Evolutionary conservation across 1,139 yeast genomes (phyloP), one percentile per base, ranked within the genome.

Genomic region (Petasospora rhodanensis): DNA sequence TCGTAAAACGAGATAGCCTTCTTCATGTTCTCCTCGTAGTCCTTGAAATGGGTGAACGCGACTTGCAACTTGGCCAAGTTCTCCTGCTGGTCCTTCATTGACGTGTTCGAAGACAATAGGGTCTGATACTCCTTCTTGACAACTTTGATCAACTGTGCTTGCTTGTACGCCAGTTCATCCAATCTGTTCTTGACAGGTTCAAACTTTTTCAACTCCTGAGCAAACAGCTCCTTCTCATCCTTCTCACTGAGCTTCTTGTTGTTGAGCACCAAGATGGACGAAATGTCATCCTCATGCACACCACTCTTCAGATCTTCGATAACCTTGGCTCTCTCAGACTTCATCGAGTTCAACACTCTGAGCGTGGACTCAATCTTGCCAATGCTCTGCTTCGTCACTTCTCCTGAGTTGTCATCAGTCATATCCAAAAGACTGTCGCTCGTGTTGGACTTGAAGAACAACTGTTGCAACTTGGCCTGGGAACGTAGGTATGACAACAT

Each of bases 241-340:
- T 68, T 65, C 14, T 76, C 76, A 6, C 31, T 26, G 11, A 69
- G 58, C 6, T 38, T 16, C 21, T 70, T 65, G 45, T 78, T 76
- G 55, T 84, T 82, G 45, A 82, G 62, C 5, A 91, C 73, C 23
- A 91, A 66, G 17, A 81, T 67, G 37, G 83, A 79, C 0, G 95
- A 81, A 32, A 89, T 86, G 54, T 91, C 96, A 57, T 91, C 98
- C 14, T 72, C 68, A 49, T 81, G 94, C 25, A 85, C 79, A 35
- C 73, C 73, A 7, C 65, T 69, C 53, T 86, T 87, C 52, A 89
- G 67, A 31, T 77, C 85, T 3, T 68, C 68, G 27, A 84, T 64
- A 3, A 81, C 68, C 28, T 75, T 66, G 14, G 62, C 58, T 35
- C 94, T 76, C 51, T 82, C 91, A 20, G 71, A 64, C 47, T 67